Evolutionary conservation across 306 rosid species (phyloP), one percentile per base, ranked within the genome.

Genomic region (Adenanthera pavonina): DNA sequence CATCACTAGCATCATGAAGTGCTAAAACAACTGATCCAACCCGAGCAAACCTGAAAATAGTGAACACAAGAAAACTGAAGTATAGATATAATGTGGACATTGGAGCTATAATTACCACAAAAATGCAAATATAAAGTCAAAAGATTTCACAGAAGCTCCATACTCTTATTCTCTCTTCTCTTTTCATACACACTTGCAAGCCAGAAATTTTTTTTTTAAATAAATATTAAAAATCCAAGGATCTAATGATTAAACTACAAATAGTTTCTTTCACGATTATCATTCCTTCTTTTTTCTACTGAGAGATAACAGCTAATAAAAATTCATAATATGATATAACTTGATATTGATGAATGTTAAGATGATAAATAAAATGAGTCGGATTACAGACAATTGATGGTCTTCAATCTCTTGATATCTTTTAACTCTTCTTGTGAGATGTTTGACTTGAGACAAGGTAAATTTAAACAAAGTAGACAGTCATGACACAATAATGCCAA

Each of bases 11-110:
- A 90, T 96, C 99, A 84, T 96, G 99, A 89, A 96, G 83, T 64
- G 99, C 98, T 75, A 96, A 92, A 86, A 96, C 97, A 86, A 96
- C 68, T 53, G 99, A 92, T 62, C 99, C 99, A 72, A 90, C 97
- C 44, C 98, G 97, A 64, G 95, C 90, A 91, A 96, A 96, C 88
- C 99, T 96, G 91, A 84, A 89, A 61, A 80, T 78, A 76, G 74
- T 72, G 57, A 64, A 65, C 81, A 85, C 33, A 84, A 82, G 59
- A 76, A 78, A 87, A n/a, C n/a, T n/a, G n/a, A n/a, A n/a, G n/a
- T n/a, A n/a, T n/a, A n/a, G 76, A 49, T 62, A 44, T 57, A 78
- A 44, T 14, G 52, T 38, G 33, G 38, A 38, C 62, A 71, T 38
- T 65, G 38, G 72, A 65, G 67, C 71, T 75, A 67, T 35, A 59